Base-by-base conservation (phyloP, 306 rosid species). In the Datisca glomerata region DNA sequence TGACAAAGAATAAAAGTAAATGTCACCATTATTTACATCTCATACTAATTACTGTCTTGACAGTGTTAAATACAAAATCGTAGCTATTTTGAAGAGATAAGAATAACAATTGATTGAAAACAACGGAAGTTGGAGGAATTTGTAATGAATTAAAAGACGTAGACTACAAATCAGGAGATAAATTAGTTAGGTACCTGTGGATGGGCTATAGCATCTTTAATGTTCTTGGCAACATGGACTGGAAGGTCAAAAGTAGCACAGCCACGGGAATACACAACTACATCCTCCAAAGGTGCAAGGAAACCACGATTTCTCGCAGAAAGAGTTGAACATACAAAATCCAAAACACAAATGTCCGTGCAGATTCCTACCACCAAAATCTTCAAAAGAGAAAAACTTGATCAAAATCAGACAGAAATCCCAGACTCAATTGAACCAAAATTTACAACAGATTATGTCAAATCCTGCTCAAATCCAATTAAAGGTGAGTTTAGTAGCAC, bases 271-370 rank as follows among this genome's bases (percentile, higher is more conserved):
- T 76, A 78, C 36, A 83, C 70, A 9, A 89, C 60, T 75, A 89
- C 89, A 72, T 89, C 79, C 67, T 79, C 79, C 24, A 83, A 54
- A 53, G 94, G 89, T 28, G 65, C 33, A 65, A 89, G 95, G 15
- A 74, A 62, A 19, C 63, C 63, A 0, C 67, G 86, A 42, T 83
- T 89, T 60, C 93, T 80, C 1, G 79, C 79, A 11, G 95, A 80
- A 36, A 77, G 41, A 17, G 76, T 64, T 37, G 89, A 67, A 40
- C 77, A 65, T 33, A 69, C 85, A 61, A 89, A 83, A 70, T 89
- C 97, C 39, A 89, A 76, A 51, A 89, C 91, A 18, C 95, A 89
- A 51, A 89, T 43, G 47, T 83, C 97, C 4, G 95, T 83, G 67
- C 97, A 80, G 60, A 89, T 79, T 50, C 95, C 95, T 23, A 70